Base-by-base conservation (phyloP, 2,329 filamentous ascomycete species). In the Penicillium brevicompactum region DNA sequence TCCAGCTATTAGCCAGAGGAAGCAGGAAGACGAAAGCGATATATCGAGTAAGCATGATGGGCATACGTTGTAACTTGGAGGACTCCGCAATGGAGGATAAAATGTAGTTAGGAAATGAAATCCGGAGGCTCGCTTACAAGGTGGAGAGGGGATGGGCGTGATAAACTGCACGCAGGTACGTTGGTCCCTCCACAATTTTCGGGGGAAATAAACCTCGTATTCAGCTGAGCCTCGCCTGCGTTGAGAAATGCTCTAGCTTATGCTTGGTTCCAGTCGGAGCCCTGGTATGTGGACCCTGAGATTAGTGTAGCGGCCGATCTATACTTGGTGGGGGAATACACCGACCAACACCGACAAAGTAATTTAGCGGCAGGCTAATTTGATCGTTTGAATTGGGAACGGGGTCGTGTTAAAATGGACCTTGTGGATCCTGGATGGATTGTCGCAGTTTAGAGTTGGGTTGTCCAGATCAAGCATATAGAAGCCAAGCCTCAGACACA, bases 1-100 rank as follows among this genome's bases (percentile, higher is more conserved):
- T 62, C 60, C 60, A 62, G 22, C 47, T 58, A 4, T 54, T 24
- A 6, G 24, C 56, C 8, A 59, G 42, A 1, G 53, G 56, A 16
- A 55, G 4, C 14, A 51, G 37, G 4, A 43, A 24, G 2, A 58
- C 32, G 16, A 43, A 24, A 2, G 56, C 32, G 16, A 38, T 45
- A 14, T 50, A 49, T 22, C 42, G 8, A 30, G 27, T 27, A 37
- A 41, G 9, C 43, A 38, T 38, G 14, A 38, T 38, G 37, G 16
- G 9, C 11, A 10, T 14, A 14, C 5, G 10, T 34, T 34, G 9
- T 11, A 41, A 44, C 32, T 14, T 37, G 48, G n/a, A 27, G 10
- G 2, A 8, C n/a, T 1, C 21, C 11, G 11, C 34, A 7, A 37
- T 32, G 27, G 38, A 43, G 34, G 6, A 18, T 10, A 24, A 11